Base-by-base conservation (phyloP, 2,329 filamentous ascomycete genomes). In the Pseudogymnoascus sp. region DNA sequence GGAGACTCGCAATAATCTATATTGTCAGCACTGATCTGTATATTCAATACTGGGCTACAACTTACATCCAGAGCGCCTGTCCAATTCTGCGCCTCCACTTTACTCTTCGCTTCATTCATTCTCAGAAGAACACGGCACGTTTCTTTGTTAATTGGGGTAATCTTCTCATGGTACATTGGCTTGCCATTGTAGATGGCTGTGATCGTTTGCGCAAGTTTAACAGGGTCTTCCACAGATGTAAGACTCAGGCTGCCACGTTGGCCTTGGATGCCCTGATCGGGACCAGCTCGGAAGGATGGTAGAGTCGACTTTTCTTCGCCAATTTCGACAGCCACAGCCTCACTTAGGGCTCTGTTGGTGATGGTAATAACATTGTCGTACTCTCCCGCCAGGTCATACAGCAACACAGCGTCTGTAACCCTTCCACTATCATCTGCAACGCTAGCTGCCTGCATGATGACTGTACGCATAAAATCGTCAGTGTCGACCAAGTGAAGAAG, bases 371-470 rank as follows among this genome's bases (percentile, higher is more conserved):
- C 96, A 62, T 87, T 92, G 74, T 99, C 92, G 74, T 96, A 97
- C 74, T 99, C 93, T 71, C 91, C 91, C 0, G 95, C 93, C 47
- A 99, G 82, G 75, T 99, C 93, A 75, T 96, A 97, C 61, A 99
- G 82, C 61, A 99, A 82, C 13, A 97, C 93, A 1, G 96, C 93
- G 76, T 99, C 95, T 0, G 93, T 96, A 1, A 89, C 92, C 60
- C 96, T 86, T 40, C 95, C 93, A 70, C 93, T 96, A 74, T 97
- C 93, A 69, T 99, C 93, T 4, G 95, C 95, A 71, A 93, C 91
- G 67, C 89, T 88, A 42, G 95, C 95, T 8, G 95, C 95, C 75
- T 96, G 91, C 47, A 95, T 82, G 1, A 93, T 97, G 70, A 99
- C 93, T n/a, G 88, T 89, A 71, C 87, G 88, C 75, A 99, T 84